Conservation (phyloP, 768 basidiomycete genomes). For the Strobilomyces dryophilus region DNA sequence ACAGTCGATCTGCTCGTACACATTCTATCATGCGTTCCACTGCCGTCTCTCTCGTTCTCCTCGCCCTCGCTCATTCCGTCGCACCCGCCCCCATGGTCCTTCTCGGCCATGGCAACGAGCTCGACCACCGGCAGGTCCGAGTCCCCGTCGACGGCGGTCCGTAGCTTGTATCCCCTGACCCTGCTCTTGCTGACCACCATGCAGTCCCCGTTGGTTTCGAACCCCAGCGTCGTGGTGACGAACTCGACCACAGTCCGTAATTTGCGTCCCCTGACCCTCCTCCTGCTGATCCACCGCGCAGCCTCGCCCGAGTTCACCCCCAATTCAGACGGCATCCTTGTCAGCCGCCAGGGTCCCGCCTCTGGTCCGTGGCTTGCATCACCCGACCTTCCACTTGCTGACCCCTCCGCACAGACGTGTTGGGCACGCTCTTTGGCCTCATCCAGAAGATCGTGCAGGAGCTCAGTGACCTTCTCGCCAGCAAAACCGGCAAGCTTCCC, state of each 20-base stretch:
- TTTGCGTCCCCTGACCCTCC: neutral
- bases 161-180: too few species aligned
- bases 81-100: slow-evolving; percentile 10
- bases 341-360: too few species aligned
- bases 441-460: neutral
- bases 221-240: too few species aligned
- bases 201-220: too few species aligned
- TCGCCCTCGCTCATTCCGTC: slow-evolving; percentile 16
- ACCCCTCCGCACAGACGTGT: neutral
- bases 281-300: slow-evolving; percentile 1
- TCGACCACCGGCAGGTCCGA: neutral
- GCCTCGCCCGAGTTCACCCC: neutral
- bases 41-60: slow-evolving; percentile 14
- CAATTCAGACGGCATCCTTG: too few species aligned
- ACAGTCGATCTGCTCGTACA: slow-evolving; percentile 14
- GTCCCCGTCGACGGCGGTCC: fast-evolving
- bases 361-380: too few species aligned
- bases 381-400: too few species aligned
- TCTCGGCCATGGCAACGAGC: neutral
- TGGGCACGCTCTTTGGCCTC: fast-evolving
- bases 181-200: too few species aligned
- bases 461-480: neutral
- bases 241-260: too few species aligned
- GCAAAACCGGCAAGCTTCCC: neutral
- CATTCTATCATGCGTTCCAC: slow-evolving; percentile 27